Evolutionary conservation across 2,329 filamentous ascomycete species (phyloP).

Genomic region (Emydomyces testavorans): DNA sequence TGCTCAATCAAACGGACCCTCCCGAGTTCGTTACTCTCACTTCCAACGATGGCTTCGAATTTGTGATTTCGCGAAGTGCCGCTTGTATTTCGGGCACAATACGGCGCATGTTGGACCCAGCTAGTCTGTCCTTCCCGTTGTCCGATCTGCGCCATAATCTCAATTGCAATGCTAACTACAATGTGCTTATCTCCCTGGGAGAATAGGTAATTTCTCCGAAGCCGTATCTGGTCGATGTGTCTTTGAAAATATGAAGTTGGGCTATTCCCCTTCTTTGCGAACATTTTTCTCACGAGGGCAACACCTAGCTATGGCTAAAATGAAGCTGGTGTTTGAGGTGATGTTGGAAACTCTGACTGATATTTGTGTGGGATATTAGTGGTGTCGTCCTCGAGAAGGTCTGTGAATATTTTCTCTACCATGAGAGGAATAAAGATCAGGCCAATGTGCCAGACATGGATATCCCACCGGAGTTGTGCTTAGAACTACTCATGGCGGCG

Average conservation of each 20-base stretch:
- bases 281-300: no score
- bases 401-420: slow-evolving; percentile 59
- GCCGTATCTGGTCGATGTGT: slow-evolving; percentile 46
- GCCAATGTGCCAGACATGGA: slow-evolving; percentile 56
- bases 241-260: slow-evolving; percentile 49
- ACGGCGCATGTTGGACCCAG: slow-evolving; percentile 51
- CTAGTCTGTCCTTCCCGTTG: slow-evolving; percentile 38
- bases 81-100: slow-evolving; percentile 52
- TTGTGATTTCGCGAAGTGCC: slow-evolving; percentile 49
- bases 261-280: background rate
- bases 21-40: slow-evolving; percentile 53
- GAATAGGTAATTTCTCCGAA: slow-evolving; percentile 50
- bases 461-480: slow-evolving; percentile 51
- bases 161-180: background rate
- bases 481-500: slow-evolving; percentile 56
- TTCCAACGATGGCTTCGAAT: slow-evolving; percentile 54
- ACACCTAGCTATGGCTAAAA: no score
- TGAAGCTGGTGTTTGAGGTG: no score
- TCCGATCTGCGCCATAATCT: no score
- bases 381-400: slow-evolving; percentile 55
- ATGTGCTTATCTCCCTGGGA: background rate
- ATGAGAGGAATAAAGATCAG: slow-evolving; percentile 50
- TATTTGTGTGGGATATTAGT: no score
- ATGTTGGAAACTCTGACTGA: no score
- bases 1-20: no score